Evolutionary conservation across 495 filamentous ascomycete genomes (phyloP).

Genomic region (Aspergillus carlsbadensis): DNA sequence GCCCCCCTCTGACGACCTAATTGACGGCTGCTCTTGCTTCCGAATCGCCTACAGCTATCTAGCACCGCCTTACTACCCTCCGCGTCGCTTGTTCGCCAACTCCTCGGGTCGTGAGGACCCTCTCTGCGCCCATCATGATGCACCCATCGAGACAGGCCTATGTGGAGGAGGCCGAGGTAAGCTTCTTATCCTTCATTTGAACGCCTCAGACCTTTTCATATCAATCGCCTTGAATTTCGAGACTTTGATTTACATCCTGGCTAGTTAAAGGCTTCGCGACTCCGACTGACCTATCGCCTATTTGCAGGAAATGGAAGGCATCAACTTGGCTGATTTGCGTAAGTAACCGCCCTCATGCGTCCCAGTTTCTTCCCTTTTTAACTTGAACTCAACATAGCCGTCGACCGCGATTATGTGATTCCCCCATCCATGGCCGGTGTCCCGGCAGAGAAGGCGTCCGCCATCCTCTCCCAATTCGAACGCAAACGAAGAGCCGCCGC

Average conservation of each 20-base stretch:
- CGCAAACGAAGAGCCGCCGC: conserved; percentile 84
- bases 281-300: conserved; percentile 24
- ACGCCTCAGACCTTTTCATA: neutral
- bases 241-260: conserved; percentile 24
- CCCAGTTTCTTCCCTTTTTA: no score
- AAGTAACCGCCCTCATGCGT: no score
- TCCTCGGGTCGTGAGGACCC: neutral
- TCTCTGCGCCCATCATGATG: conserved; percentile 56
- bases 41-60: neutral
- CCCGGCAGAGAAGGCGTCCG: conserved; percentile 83
- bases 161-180: conserved; percentile 86
- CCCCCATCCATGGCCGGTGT: conserved; percentile 70
- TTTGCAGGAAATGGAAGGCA: conserved; percentile 59
- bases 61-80: neutral
- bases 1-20: neutral
- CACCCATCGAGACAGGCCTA: conserved; percentile 94
- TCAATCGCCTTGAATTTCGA: conserved; percentile 15
- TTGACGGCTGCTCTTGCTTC: neutral
- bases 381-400: conserved; percentile 45
- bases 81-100: neutral
- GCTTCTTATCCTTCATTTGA: conserved; percentile 17
- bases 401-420: conserved; percentile 84
- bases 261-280: neutral
- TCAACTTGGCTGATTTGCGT: conserved; percentile 81
- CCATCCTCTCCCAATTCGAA: conserved; percentile 84